Evolutionary conservation across 164 flowering plant genomes (phyloP).

Genomic region (Piper betle): DNA sequence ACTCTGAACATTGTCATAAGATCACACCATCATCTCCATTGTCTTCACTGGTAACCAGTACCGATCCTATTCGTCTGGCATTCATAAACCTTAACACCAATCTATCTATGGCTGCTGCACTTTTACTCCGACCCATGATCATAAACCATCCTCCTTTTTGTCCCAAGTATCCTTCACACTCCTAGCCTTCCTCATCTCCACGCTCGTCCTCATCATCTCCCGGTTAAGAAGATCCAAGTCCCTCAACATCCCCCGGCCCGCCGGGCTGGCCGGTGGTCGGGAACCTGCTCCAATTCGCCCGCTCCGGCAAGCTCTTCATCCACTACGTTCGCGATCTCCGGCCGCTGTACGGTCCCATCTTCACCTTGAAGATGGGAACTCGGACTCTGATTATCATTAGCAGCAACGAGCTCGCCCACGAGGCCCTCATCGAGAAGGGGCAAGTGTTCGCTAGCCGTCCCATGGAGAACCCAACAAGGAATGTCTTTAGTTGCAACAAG

Average conservation of each 20-base stretch:
- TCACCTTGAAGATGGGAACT: constrained; percentile 69
- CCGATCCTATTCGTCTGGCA: no score
- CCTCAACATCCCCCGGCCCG: constrained; percentile 71
- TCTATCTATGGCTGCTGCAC: background rate
- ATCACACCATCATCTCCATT: no score
- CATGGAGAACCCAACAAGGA: constrained; percentile 61
- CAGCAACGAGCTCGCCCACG: constrained; percentile 47
- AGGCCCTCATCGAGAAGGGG: constrained; percentile 57
- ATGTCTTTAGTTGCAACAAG: constrained; percentile 72
- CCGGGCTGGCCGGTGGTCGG: constrained; percentile 89
- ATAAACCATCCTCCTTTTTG: background rate
- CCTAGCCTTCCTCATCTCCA: constrained; percentile 22
- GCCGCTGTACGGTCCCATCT: constrained; percentile 54
- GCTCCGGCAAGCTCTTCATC: constrained; percentile 69
- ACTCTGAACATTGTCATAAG: no score
- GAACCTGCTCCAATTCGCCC: constrained; percentile 75
- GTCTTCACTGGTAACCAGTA: no score
- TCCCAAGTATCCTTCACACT: constrained; percentile 24
- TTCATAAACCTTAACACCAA: background rate
- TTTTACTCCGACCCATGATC: background rate
- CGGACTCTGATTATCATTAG: constrained; percentile 59
- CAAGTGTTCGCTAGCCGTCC: constrained; percentile 62
- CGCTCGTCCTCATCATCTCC: constrained; percentile 19
- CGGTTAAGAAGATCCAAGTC: constrained; percentile 18
- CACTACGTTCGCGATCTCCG: constrained; percentile 37